Conservation (phyloP, 2,329 filamentous ascomycete genomes). For the Metarhizium guizhouense region DNA sequence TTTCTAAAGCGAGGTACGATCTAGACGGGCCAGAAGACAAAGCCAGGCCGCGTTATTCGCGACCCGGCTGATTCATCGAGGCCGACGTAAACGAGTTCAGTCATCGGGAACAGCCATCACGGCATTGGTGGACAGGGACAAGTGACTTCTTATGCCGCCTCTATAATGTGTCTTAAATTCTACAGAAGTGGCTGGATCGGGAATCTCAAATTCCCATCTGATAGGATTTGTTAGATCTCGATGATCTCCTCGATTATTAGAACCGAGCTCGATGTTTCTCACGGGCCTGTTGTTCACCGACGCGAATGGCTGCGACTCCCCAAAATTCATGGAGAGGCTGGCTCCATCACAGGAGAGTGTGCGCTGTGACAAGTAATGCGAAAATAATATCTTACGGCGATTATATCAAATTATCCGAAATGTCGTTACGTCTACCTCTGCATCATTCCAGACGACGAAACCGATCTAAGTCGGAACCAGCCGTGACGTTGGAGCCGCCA, state of each 20-base stretch:
- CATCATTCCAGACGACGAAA: background rate
- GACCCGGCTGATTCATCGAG: background rate
- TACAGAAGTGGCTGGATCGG: background rate
- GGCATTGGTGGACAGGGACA: background rate
- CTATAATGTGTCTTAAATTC: background rate
- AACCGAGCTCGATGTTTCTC: background rate
- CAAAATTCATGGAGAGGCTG: background rate
- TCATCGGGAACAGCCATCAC: background rate
- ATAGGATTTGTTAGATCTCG: background rate
- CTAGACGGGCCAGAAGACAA: background rate
- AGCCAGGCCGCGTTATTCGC: background rate
- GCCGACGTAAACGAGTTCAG: background rate
- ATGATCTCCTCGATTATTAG: background rate
- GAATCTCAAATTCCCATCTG: background rate
- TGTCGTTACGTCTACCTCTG: background rate
- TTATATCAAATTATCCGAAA: background rate
- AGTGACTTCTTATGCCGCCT: background rate
- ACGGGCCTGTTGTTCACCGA: background rate
- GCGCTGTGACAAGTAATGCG: background rate
- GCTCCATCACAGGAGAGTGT: background rate
- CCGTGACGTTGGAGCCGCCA: background rate
- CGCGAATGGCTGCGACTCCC: background rate
- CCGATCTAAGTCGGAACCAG: background rate
- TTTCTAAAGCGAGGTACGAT: background rate
- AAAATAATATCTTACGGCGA: background rate